Evolutionary conservation across 768 basidiomycete genomes (phyloP).

Genomic region (Phaeotremella skinneri): DNA sequence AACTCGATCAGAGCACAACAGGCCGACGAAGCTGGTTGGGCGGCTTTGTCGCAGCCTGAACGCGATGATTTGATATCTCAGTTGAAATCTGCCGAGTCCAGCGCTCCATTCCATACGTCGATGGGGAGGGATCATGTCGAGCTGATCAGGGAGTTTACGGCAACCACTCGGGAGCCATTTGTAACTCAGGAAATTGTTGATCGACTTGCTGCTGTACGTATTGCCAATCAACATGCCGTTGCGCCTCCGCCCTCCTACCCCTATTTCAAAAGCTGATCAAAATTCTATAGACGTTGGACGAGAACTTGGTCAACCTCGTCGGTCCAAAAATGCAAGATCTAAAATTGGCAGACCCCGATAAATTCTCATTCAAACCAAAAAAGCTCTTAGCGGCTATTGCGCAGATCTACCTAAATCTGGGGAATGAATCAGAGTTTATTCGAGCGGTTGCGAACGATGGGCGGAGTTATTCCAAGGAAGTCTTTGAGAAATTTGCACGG

Average conservation of each 20-base stretch:
- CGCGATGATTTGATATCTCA: constrained; percentile 78
- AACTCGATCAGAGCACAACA: constrained; percentile 81
- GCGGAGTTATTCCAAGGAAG: constrained; percentile 76
- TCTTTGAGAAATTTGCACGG: constrained; percentile 75
- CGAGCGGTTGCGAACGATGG: constrained; percentile 89
- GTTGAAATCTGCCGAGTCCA: constrained; percentile 74
- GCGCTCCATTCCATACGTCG: constrained; percentile 80
- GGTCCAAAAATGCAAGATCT: constrained; percentile 86
- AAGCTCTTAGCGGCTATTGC: constrained; percentile 79
- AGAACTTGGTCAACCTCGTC: constrained; percentile 82
- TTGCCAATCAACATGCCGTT: neutral
- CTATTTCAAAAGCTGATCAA: neutral
- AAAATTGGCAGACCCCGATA: constrained; percentile 77
- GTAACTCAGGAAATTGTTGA: constrained; percentile 96
- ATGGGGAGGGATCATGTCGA: constrained; percentile 86
- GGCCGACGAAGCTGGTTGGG: constrained; percentile 71
- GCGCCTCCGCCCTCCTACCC: too few species aligned
- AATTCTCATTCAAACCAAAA: constrained; percentile 83
- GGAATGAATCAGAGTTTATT: constrained; percentile 73
- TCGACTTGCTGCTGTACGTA: constrained; percentile 81
- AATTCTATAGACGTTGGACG: constrained; percentile 61
- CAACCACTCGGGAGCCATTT: constrained; percentile 85
- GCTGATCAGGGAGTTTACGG: constrained; percentile 85
- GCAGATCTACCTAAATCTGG: constrained; percentile 85
- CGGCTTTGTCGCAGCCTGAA: constrained; percentile 63